Base-by-base conservation (phyloP, 345 rosid species). In the Aurinia saxatilis region DNA sequence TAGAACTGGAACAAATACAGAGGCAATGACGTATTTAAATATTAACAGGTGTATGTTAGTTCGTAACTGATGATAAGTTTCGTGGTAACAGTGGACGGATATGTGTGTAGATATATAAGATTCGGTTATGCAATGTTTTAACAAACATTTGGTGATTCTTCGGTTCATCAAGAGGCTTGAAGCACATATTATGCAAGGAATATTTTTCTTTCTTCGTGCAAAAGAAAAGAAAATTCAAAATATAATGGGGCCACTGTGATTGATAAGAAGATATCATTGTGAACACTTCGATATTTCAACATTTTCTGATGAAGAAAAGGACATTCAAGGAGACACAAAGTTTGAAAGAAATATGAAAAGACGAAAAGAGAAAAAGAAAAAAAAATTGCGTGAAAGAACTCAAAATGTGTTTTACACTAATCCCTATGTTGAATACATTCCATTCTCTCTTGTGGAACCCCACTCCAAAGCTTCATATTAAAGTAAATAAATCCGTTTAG, bases 301-400 rank as follows among this genome's bases (percentile, higher is more conserved):
- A 71, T 33, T 25, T 42, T 50, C 46, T 46, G 51, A 48, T 30
- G 39, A 55, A 47, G 74, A 70, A 63, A 65, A 35, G 18, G 70
- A 65, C 71, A 57, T 64, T 71, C 71, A 71, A 71, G 56, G 61
- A 71, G 76, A 72, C 72, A 37, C 42, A 50, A 71, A 47, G 71
- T 33, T 49, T 63, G 45, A 70, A 63, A 63, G 14, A 14, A 45
- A 36, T 17, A 52, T 29, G 67, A 35, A 60, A 60, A 60, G 45
- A 49, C 6, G 46, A 47, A 19, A 70, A 10, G 46, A 3, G 9
- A 31, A 59, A 51, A 21, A 21, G 25, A 21, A 21, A 18, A 6
- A 3, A 35, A 29, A 59, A 35, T 17, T 29, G 57, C 39, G 50
- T 37, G 57, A 66, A 66, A 66, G 57, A 66, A 35, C 57, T 48